Conservation (phyloP, 345 rosid species). For the Syzygium aqueum region DNA sequence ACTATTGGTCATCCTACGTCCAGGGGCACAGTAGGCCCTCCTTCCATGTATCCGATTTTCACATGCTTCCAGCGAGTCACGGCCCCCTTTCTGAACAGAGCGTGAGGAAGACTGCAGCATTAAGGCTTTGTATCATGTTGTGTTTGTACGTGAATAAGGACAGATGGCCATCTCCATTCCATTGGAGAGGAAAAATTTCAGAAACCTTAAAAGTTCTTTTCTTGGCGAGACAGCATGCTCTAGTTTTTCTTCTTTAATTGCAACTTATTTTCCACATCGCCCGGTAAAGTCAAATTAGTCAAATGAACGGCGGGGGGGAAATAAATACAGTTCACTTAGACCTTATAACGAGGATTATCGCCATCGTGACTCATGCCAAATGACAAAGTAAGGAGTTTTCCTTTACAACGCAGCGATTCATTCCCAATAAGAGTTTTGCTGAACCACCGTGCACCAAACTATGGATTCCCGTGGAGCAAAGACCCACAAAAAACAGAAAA, state of each 20-base stretch:
- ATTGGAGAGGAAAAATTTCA: not conserved
- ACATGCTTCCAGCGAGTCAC: not conserved
- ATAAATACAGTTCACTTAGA: not conserved
- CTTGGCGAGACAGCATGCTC: not conserved
- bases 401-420: not conserved
- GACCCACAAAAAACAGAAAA: not conserved
- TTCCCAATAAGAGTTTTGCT: not conserved
- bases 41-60: not conserved
- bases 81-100: not conserved
- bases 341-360: not conserved
- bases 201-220: not conserved
- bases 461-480: not conserved
- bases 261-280: not conserved
- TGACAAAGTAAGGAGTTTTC: not conserved
- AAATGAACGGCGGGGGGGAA: not conserved
- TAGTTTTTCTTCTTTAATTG: not conserved
- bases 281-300: not conserved
- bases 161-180: not conserved
- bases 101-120: not conserved
- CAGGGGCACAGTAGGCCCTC: not conserved
- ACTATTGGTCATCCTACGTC: not conserved
- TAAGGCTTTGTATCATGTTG: not conserved
- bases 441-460: not conserved
- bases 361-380: not conserved
- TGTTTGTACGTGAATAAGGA: not conserved